A percentile compares a stretch with the other conserved stretches of the same genome.
Evolutionary conservation across 164 flowering plant species (phyloP).

Genomic region (Vitis rotundifolia): DNA sequence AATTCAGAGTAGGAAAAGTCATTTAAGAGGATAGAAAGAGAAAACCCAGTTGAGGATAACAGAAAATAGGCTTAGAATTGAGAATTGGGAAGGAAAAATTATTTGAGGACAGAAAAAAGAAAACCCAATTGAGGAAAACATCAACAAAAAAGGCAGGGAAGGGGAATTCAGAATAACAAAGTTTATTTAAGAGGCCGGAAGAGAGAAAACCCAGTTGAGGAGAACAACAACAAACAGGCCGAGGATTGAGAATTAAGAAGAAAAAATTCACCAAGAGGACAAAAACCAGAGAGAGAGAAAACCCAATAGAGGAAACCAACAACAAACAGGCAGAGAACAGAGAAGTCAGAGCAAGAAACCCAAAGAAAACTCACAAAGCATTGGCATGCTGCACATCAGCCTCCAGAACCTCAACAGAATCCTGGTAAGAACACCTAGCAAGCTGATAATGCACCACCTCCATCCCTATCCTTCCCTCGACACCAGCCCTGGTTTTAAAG

Average conservation of each 20-base stretch:
- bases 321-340: not conserved
- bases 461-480: conserved; percentile 26
- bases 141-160: too few relatives aligned
- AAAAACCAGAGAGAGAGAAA: not conserved
- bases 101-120: not conserved
- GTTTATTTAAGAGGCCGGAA: not conserved
- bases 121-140: too few relatives aligned
- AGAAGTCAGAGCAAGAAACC: not conserved
- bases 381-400: conserved; percentile 85
- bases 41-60: not conserved
- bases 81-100: too few relatives aligned
- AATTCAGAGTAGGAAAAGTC: not conserved
- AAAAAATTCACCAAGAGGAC: not conserved
- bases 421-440: conserved; percentile 58
- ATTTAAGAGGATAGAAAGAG: too few relatives aligned
- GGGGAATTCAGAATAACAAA: too few relatives aligned
- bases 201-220: not conserved
- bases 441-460: conserved; percentile 64
- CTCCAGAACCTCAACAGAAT: conserved; percentile 66
- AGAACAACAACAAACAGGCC: too few relatives aligned
- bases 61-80: not conserved
- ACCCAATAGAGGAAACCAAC: not conserved
- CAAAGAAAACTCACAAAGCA: conserved; percentile 54
- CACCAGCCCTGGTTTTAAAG: not conserved
- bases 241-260: too few relatives aligned